phyloP scores from a whole-genome alignment of 2,329 filamentous ascomycete species.

The Phoma sp. region DNA sequence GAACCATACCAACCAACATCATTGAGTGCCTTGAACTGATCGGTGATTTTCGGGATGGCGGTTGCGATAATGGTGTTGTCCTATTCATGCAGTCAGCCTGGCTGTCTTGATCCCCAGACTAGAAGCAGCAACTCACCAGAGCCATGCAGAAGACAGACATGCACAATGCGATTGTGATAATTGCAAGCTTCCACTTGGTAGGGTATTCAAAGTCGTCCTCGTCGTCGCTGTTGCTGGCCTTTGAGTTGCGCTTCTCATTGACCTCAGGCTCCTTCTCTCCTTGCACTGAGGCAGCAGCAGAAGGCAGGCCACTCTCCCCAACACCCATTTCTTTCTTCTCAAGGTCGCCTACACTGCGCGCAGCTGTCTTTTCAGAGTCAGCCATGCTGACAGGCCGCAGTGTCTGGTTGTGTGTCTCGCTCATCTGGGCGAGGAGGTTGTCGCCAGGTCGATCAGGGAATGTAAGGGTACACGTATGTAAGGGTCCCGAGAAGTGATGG shows the following conservation, averaged over 20 bases:
- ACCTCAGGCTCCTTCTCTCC: conserved; percentile 16
- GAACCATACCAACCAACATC: conserved; percentile 56
- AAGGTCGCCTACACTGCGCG: conserved; percentile 31
- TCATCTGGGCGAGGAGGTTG: conserved; percentile 23
- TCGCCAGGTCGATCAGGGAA: neutral
- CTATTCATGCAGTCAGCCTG: conserved; percentile 3
- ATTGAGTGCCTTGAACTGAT: conserved; percentile 54
- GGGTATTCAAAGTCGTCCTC: conserved; percentile 45
- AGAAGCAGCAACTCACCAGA: conserved; percentile 29
- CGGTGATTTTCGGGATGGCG: conserved; percentile 56
- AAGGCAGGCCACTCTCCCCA: conserved; percentile 31
- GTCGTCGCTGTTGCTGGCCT: conserved; percentile 27
- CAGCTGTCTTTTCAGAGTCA: conserved; percentile 42
- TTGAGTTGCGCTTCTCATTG: conserved; percentile 23
- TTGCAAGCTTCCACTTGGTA: conserved; percentile 39
- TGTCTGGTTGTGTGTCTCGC: conserved; percentile 28
- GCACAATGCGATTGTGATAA: conserved; percentile 44
- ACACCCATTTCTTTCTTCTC: conserved; percentile 36
- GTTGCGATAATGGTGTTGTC: conserved; percentile 47
- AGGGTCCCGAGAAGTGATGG: neutral
- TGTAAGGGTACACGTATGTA: conserved; percentile 4
- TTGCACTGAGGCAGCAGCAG: conserved; percentile 27
- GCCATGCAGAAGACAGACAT: conserved; percentile 49
- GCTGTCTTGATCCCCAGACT: neutral
- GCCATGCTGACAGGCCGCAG: conserved; percentile 39